Evolutionary conservation across 2,329 filamentous ascomycete species (phyloP).

Genomic region (Lachnellula cervina): DNA sequence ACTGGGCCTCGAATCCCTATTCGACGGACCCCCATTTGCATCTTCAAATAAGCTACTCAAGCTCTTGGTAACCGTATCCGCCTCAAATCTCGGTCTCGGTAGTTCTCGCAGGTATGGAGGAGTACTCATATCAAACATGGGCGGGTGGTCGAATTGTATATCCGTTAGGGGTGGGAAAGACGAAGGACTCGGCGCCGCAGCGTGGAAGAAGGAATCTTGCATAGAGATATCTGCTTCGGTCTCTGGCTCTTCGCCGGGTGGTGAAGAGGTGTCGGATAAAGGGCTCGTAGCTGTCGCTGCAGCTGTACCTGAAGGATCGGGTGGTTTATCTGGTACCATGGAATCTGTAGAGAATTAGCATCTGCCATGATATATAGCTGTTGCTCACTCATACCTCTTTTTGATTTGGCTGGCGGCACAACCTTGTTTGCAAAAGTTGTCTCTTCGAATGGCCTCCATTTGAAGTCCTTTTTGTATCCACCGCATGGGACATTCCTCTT

Average conservation of each 20-base stretch:
- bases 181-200: conserved; percentile 23
- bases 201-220: conserved; percentile 29
- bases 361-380: neutral
- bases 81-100: conserved; percentile 28
- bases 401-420: conserved; percentile 19
- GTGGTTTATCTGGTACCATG: conserved; percentile 16
- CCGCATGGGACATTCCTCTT: conserved; percentile 61
- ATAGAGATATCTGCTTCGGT: conserved; percentile 24
- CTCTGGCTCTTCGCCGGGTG: conserved; percentile 15
- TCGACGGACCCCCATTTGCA: conserved; percentile 27
- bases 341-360: conserved; percentile 23
- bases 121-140: conserved; percentile 31
- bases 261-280: conserved; percentile 24
- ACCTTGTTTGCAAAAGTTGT: conserved; percentile 46
- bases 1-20: conserved; percentile 28
- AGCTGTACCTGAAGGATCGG: conserved; percentile 13
- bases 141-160: conserved; percentile 23
- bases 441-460: conserved; percentile 68
- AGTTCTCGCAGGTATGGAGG: conserved; percentile 26
- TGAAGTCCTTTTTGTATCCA: conserved; percentile 71
- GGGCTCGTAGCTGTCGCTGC: neutral
- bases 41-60: conserved; percentile 35
- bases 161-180: conserved; percentile 17
- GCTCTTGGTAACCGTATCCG: conserved; percentile 34
- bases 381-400: conserved; percentile 19